Conservation (phyloP, 805 yeast species). For the Metschnikowia kofuensis region DNA sequence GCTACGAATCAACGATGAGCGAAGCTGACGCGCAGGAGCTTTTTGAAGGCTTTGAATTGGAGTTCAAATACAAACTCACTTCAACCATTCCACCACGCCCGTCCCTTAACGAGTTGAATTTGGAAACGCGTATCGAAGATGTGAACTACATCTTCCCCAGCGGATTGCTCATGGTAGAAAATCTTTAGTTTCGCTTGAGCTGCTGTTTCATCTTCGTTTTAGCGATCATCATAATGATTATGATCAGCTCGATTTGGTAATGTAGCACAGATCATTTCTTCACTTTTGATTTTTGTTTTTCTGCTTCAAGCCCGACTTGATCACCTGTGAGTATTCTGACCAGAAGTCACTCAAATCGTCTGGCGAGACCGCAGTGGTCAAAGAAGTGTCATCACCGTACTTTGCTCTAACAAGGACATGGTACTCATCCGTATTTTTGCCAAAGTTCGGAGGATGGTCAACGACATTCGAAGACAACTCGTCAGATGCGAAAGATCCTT, state of each 20-base stretch:
- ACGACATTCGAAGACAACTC: constrained; percentile 39
- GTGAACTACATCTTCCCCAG: constrained; percentile 49
- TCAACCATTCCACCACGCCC: constrained; percentile 41
- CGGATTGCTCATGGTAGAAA: constrained; percentile 60
- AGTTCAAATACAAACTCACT: constrained; percentile 30
- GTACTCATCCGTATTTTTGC: constrained; percentile 39
- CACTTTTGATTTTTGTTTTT: constrained; percentile 70
- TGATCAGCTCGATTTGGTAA: too few species aligned
- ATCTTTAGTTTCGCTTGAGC: neutral
- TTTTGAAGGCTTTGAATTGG: constrained; percentile 24
- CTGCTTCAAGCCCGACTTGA: constrained; percentile 73
- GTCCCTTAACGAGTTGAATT: constrained; percentile 25
- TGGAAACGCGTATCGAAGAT: constrained; percentile 51
- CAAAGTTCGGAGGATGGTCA: constrained; percentile 14
- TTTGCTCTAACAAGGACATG: constrained; percentile 60
- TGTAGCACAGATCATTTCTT: neutral
- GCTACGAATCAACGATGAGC: constrained; percentile 18
- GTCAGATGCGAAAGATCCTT: constrained; percentile 13
- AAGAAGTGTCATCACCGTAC: constrained; percentile 45
- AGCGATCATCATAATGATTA: too few species aligned
- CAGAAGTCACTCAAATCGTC: constrained; percentile 68
- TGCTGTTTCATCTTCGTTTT: too few species aligned
- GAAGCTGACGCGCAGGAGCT: constrained; percentile 22
- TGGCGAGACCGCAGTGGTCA: constrained; percentile 69
- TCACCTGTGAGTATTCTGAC: constrained; percentile 64